Evolutionary conservation across 2,329 filamentous ascomycete species (phyloP), one percentile per base, ranked within the genome.

Genomic region (Diaporthe eres): DNA sequence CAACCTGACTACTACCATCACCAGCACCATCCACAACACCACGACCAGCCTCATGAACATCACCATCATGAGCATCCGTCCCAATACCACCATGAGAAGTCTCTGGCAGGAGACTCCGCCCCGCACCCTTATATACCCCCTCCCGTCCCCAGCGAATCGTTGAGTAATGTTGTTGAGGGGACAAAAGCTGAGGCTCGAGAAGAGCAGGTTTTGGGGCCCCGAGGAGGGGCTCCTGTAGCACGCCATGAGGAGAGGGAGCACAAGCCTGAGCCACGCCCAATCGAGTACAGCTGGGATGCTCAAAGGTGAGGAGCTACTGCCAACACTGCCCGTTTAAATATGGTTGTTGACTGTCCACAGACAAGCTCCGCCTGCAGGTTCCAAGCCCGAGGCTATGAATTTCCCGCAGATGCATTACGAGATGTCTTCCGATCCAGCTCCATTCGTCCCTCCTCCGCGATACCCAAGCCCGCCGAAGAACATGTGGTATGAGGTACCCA

Each of bases 401-500:
- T 94, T 98, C 81, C 95, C 95, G 22, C 89, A 89, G 63, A 91
- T 92, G 74, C 92, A 92, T 74, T 98, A 98, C 84, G 89, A 90
- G 74, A 98, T 98, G 93, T 98, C 94, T 74, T 90, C 90, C 74
- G 94, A 96, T 82, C 88, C 89, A 25, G 85, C 91, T 47, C 91
- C 94, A 13, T 98, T 97, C 84, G 90, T 94, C 72, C 91, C 96
- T 44, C 96, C 96, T 25, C 84, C 87, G 76, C 89, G 90, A 72
- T 97, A 98, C 81, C 94, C 96, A 3, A 94, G 95, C 81, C 94
- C 95, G 25, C 95, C 96, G 0, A 94, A 90, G 83, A 90, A 96
- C 81, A 96, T 98, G 94, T 97, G 93, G 89, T 98, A 97, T 82
- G 88, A 96, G 80, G 90, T 97, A 49, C 95, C 95, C 7, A 91